phyloP scores from a whole-genome alignment of 2,329 filamentous ascomycete species.

The Tolypocladium inflatum region DNA sequence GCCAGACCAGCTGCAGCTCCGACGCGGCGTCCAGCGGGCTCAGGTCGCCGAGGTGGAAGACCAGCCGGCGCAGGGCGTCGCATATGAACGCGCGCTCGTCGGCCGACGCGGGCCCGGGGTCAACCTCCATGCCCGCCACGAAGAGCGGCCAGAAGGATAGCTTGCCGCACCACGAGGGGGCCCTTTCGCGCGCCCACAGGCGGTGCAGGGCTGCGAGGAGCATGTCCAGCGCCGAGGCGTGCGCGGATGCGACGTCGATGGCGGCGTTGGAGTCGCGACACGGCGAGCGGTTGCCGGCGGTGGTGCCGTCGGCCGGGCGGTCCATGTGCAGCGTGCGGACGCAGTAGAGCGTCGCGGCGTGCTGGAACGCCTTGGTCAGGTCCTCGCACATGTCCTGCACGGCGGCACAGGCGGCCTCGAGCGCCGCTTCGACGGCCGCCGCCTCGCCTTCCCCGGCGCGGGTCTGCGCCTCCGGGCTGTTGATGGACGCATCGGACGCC shows the following conservation, averaged over 20 bases:
- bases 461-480: too few relatives aligned
- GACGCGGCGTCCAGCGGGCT: not conserved
- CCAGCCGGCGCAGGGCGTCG: not conserved
- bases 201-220: not conserved
- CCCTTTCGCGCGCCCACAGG: not conserved
- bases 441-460: not conserved
- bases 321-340: not conserved
- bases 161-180: not conserved
- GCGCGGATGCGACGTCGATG: not conserved
- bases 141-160: not conserved
- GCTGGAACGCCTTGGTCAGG: not conserved
- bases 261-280: not conserved
- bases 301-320: not conserved
- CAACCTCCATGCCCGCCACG: not conserved
- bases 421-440: not conserved
- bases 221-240: not conserved
- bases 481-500: too few relatives aligned
- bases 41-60: not conserved
- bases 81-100: not conserved
- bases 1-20: not conserved
- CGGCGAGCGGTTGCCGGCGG: not conserved
- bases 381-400: not conserved
- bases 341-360: not conserved
- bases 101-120: not conserved
- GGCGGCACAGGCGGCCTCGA: not conserved